Evolutionary conservation across 2,329 filamentous ascomycete species (phyloP), one percentile per base, ranked within the genome.

Genomic region (Penicillium brasilianum): DNA sequence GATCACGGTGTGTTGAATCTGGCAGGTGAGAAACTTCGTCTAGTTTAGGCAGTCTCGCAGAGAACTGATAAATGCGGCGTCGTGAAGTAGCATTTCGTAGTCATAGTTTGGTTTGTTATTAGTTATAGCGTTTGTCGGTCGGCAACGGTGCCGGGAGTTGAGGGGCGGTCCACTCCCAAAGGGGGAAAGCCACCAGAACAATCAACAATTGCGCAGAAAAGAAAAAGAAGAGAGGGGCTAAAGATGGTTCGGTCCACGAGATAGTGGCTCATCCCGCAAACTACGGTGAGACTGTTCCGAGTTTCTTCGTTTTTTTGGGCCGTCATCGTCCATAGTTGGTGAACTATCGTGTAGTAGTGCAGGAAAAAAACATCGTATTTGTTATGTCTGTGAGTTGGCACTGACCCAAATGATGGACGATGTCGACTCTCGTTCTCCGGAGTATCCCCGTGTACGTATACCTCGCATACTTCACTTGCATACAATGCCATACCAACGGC

Each of bases 251-350:
- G 60, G 54, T 63, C 62, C 62, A 65, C 52, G 62, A 66, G 59
- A 34, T 28, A 52, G 53, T 56, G 51, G 58, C 51, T 39, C 43
- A 36, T 59, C 44, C 58, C 55, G 54, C 57, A 69, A 69, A 66
- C 50, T 69, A 69, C 67, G 67, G 67, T 69, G 67, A 69, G 58
- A 56, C 62, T 60, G 57, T 62, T 58, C 11, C 25, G 25, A 28
- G 6, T 28, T 28, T 28, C 55, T 32, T 39, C 36, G 49, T 55
- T 57, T 48, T 34, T 25, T 48, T 43, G 30, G 39, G 32, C 14
- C 11, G 25, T n/a, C 28, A 34, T 22, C n/a, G 18, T 43, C 18
- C n/a, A 43, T 36, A 13, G 18, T 41, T 41, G 20, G 39, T 43
- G 39, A 43, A 43, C n/a, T 43, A 43, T 43, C 20, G 37, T 39